phyloP scores from a whole-genome alignment of 1,284 basidiomycete species.

The Leccinum pallidistipes region DNA sequence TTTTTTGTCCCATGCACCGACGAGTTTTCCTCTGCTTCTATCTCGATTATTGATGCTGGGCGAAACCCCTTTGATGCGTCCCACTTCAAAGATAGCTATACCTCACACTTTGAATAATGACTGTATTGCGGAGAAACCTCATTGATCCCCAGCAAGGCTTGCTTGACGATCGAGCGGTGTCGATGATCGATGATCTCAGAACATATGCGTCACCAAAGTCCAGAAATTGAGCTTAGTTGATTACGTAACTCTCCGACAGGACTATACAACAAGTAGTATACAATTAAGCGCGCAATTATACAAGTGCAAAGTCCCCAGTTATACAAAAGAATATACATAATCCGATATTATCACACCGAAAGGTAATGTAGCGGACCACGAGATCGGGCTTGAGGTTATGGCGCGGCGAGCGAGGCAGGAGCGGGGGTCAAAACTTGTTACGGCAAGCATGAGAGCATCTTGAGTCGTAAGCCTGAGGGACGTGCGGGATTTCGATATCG shows the following conservation, averaged over 20 bases:
- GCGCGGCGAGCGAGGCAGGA: constrained; percentile 14
- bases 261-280: constrained; percentile 22
- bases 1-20: not conserved
- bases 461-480: constrained; percentile 12
- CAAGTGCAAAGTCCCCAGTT: constrained; percentile 21
- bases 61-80: not conserved
- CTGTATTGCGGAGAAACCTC: not conserved
- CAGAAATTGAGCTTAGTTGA: not conserved
- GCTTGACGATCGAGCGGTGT: not conserved
- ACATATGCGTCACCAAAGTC: not conserved
- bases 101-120: not conserved
- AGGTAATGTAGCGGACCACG: constrained; percentile 16
- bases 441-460: constrained; percentile 28
- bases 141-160: not conserved
- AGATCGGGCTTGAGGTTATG: constrained; percentile 22
- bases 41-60: not conserved
- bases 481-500: constrained; percentile 3
- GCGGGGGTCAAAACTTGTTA: constrained; percentile 3
- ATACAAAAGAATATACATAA: constrained; percentile 38
- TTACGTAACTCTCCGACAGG: not conserved
- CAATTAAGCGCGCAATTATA: constrained; percentile 29
- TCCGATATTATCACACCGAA: constrained; percentile 30
- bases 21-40: not conserved
- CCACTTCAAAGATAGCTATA: not conserved
- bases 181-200: not conserved